Base-by-base conservation (phyloP, 2,329 filamentous ascomycete genomes). In the Beauveria sp. region DNA sequence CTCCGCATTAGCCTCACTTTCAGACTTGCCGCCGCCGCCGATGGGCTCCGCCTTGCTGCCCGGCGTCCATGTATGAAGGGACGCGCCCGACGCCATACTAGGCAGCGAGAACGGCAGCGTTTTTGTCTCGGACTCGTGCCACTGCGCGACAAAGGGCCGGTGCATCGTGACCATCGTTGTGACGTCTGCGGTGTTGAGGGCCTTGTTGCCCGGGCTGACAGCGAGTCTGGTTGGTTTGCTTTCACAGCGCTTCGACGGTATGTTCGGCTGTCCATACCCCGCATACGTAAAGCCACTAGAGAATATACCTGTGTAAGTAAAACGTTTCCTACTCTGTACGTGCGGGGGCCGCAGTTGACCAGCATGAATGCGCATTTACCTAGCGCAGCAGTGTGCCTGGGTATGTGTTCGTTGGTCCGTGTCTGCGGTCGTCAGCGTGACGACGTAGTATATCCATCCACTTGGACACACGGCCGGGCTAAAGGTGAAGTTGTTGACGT, bases 391-490 rank as follows among this genome's bases (percentile, higher is more conserved):
- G 28, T 38, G 8, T 26, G 56, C 56, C n/a, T 40, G 4, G 10
- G 56, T n/a, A 49, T 59, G 26, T 24, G 45, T n/a, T 43, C 51
- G 54, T 7, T 22, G 26, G 18, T 7, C 28, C 20, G 2, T 26
- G 45, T 31, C 45, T 1, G 55, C 6, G 14, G 42, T 3, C n/a
- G 16, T 38, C 55, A 14, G 14, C 43, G 42, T 5, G 16, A 14
- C 55, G 14, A 8, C 1, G 43, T 60, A 45, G 22, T 60, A 60
- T 0, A 45, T 34, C 57, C 57, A 60, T 28, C 57, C 48, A n/a
- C 57, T 60, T 18, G 57, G 57, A 45, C 57, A 60, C 22, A 60
- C 34, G 20, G 46, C 48, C 22, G 57, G 57, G 34, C 57, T 60
- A 24, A 60, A 60, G 3, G 57, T 60, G 18, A 60, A 51, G 46